phyloP scores from a whole-genome alignment of 169 alveolate species.

The Neospora caninum region DNA sequence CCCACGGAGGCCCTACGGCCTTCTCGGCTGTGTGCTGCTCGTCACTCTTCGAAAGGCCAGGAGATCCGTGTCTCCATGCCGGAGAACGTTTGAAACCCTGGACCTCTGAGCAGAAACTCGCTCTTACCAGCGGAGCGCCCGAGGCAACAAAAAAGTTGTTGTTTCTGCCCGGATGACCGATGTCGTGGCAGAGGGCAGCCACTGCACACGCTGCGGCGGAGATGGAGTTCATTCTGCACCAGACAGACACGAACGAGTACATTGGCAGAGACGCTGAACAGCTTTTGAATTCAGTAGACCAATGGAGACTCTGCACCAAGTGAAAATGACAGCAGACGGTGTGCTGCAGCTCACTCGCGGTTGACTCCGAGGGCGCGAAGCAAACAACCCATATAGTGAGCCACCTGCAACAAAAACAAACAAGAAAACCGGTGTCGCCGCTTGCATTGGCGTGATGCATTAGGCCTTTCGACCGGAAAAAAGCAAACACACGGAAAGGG shows the following conservation, averaged over 20 bases:
- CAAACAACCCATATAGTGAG: background rate
- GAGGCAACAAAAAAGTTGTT: slow-evolving; percentile 70
- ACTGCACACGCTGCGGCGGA: slow-evolving; percentile 65
- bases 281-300: background rate
- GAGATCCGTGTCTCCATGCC: no score
- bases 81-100: no score
- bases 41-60: no score
- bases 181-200: slow-evolving; percentile 77
- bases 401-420: background rate
- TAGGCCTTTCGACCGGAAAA: no score
- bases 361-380: slow-evolving; percentile 14
- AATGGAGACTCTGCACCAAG: background rate
- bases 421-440: background rate
- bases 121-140: slow-evolving; percentile 34
- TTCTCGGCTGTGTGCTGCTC: no score
- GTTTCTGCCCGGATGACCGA: slow-evolving; percentile 77
- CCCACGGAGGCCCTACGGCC: no score
- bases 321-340: background rate
- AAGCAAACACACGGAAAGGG: no score
- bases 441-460: no score
- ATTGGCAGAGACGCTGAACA: no score
- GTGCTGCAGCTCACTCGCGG: slow-evolving; percentile 1
- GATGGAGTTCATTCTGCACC: slow-evolving; percentile 28
- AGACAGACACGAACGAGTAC: background rate
- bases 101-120: background rate